Percentiles rank a stretch among this genome's conserved stretches.
These are phyloP conservation scores for Geotrichum europaeum DNA, from an alignment of 1,139 yeast genomes.

Conservation along the genomic window DNA sequence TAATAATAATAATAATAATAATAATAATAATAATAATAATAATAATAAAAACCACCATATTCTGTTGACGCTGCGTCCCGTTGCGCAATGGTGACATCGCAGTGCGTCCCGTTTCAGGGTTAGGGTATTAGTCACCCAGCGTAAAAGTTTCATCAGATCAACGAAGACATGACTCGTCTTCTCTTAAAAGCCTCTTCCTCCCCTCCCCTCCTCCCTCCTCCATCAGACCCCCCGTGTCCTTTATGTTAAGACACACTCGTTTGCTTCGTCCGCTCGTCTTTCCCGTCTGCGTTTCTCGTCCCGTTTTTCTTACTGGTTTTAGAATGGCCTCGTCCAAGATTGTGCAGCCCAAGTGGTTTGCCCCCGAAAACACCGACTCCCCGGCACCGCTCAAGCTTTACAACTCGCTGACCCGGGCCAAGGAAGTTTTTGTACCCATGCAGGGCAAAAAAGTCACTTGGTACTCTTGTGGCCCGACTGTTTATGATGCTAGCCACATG, in stretches of 20 bases:
- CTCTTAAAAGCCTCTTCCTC: neutral
- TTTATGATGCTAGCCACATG: constrained; percentile 95
- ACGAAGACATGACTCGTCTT: neutral
- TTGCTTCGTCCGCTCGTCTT: neutral
- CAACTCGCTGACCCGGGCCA: constrained; percentile 79
- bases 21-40: too few relatives aligned
- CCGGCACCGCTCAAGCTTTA: constrained; percentile 44
- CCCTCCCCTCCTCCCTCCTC: neutral
- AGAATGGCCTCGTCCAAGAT: constrained; percentile 7
- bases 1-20: too few relatives aligned
- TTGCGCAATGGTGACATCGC: neutral
- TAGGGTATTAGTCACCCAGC: neutral
- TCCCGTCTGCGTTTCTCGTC: neutral
- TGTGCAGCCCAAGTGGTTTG: constrained; percentile 42
- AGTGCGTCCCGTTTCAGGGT: neutral
- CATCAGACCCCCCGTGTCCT: neutral
- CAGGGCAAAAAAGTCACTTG: constrained; percentile 64
- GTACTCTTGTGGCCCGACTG: constrained; percentile 99
- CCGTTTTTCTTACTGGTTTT: neutral
- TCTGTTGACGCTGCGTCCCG: neutral
- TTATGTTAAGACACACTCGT: constrained; percentile 2
- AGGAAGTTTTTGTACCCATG: constrained; percentile 67
- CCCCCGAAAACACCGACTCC: constrained; percentile 29
- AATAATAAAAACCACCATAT: neutral
- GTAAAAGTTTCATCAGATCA: neutral